Percentiles rank a stretch among this genome's conserved stretches.
Evolutionary conservation across 139 green algal species (phyloP).

Genomic region (Chlamydomonas incerta): DNA sequence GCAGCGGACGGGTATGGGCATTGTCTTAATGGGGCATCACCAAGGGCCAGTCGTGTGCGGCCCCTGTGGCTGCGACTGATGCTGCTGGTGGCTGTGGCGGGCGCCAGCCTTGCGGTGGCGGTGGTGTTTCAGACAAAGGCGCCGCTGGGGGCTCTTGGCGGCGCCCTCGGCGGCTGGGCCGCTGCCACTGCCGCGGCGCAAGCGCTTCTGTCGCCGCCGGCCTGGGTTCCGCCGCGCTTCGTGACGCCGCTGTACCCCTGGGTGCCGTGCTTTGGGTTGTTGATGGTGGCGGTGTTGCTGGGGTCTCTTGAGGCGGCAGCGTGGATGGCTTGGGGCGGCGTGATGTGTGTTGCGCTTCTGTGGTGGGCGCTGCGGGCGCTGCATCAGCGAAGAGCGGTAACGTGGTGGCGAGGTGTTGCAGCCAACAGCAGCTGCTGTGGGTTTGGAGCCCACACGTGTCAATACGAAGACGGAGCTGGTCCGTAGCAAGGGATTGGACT

Average conservation of each 20-base stretch:
- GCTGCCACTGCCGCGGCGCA: background rate
- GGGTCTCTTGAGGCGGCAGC: background rate
- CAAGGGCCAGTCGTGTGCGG: background rate
- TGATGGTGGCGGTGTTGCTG: background rate
- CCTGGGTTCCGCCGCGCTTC: background rate
- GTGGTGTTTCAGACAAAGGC: background rate
- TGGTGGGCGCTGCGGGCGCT: background rate
- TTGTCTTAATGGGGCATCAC: too few relatives aligned
- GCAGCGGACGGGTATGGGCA: too few relatives aligned
- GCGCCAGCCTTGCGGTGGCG: background rate
- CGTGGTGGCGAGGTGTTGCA: too few relatives aligned
- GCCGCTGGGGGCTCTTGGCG: background rate
- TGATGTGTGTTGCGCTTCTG: background rate
- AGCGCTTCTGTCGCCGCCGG: background rate
- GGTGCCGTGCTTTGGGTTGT: background rate
- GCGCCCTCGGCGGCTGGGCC: background rate
- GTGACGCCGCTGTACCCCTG: background rate
- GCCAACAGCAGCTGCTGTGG: too few relatives aligned
- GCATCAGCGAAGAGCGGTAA: too few relatives aligned
- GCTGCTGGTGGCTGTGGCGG: background rate
- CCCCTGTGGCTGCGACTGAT: background rate
- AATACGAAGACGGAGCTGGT: too few relatives aligned
- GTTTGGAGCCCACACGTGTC: too few relatives aligned
- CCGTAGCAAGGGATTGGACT: too few relatives aligned
- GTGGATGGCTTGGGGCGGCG: background rate